phyloP scores from a whole-genome alignment of 352 stramenopile genomes.

The Pythium aquatile region DNA sequence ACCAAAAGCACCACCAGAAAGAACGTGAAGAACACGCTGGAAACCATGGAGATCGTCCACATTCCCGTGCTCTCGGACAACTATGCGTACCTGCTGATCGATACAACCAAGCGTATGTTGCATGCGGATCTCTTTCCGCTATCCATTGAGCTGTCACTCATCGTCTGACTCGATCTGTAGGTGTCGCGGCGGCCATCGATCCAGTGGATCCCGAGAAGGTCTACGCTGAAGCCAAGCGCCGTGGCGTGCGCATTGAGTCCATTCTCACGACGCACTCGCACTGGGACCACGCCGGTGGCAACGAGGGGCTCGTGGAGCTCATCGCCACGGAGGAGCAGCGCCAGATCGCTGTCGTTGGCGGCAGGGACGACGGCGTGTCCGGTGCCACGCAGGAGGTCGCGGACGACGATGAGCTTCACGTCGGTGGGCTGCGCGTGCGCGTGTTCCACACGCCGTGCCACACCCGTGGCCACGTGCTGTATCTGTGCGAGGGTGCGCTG shows the following conservation, averaged over 20 bases:
- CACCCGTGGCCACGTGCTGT: constrained; percentile 88
- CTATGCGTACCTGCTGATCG: constrained; percentile 89
- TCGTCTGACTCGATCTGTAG: constrained; percentile 18
- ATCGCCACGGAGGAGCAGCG: constrained; percentile 35
- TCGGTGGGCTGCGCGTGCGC: constrained; percentile 55
- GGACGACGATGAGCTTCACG: constrained; percentile 58
- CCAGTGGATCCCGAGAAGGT: constrained; percentile 86
- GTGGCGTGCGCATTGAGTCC: constrained; percentile 68
- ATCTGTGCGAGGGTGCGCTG: constrained; percentile 62
- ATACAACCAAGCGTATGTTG: constrained; percentile 40
- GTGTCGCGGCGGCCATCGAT: constrained; percentile 80
- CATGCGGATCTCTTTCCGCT: neutral
- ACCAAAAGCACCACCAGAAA: neutral
- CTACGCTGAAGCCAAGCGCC: constrained; percentile 50
- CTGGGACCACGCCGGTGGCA: constrained; percentile 89
- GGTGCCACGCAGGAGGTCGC: constrained; percentile 54
- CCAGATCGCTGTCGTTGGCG: constrained; percentile 70
- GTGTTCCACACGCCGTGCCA: constrained; percentile 91
- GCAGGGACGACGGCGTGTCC: constrained; percentile 63
- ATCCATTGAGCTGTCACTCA: constrained; percentile 9
- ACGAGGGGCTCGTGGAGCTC: constrained; percentile 60
- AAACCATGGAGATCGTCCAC: constrained; percentile 63
- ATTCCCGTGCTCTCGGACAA: constrained; percentile 91
- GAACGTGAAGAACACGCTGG: neutral
- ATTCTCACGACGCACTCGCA: constrained; percentile 93